Conservation (phyloP, 768 basidiomycete genomes). For the Hortiboletus campestris region DNA sequence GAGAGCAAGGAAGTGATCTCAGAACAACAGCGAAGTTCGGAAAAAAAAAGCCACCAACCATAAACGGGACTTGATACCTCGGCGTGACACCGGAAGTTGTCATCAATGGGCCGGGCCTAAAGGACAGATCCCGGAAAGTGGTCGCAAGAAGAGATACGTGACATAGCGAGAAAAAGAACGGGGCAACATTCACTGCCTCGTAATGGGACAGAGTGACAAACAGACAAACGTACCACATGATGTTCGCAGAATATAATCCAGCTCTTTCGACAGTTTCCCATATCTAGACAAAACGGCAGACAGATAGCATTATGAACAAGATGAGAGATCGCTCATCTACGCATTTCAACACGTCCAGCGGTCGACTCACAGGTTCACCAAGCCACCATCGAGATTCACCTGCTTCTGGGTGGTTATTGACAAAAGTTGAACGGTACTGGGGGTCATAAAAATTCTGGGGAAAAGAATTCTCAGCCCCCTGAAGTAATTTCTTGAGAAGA, state of each 20-base stretch:
- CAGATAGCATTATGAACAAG: not conserved
- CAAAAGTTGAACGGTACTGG: conserved; percentile 52
- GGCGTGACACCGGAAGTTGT: conserved; percentile 11
- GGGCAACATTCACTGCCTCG: not conserved
- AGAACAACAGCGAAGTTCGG: not conserved
- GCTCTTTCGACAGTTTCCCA: conserved; percentile 83
- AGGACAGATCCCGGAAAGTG: not conserved
- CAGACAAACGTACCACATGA: conserved; percentile 72
- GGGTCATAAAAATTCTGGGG: conserved; percentile 87
- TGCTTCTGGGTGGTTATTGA: conserved; percentile 57
- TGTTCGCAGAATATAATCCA: conserved; percentile 72
- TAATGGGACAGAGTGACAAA: too few species aligned
- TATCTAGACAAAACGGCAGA: conserved; percentile 46
- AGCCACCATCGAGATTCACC: conserved; percentile 77
- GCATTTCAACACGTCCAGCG: not conserved
- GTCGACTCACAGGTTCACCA: conserved; percentile 71
- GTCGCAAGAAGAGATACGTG: not conserved
- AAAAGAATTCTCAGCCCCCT: not conserved
- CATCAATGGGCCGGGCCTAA: conserved; percentile 14
- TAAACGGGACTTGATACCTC: conserved; percentile 15
- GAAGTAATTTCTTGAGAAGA: not conserved
- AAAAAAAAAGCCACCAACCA: conserved; percentile 7
- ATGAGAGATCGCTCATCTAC: not conserved
- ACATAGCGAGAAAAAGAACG: not conserved
- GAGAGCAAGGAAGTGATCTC: not conserved